phyloP scores from a whole-genome alignment of 2,329 filamentous ascomycete species.

The Monosporascus sp. region DNA sequence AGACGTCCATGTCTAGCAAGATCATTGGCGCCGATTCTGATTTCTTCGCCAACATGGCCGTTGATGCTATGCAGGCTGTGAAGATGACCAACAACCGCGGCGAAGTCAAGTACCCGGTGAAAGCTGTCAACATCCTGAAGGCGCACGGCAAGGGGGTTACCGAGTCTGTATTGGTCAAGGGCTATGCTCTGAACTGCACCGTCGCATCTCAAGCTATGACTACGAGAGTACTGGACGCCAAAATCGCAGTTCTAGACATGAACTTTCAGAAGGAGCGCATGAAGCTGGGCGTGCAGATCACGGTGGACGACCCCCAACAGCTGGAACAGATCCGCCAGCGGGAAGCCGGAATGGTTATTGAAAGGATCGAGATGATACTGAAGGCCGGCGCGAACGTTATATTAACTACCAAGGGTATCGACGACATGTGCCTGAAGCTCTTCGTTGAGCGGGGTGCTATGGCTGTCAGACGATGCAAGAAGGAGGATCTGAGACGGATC shows the following conservation, averaged over 20 bases:
- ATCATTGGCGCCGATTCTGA: constrained; percentile 94
- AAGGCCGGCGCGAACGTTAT: constrained; percentile 96
- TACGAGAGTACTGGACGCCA: constrained; percentile 85
- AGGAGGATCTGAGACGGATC: constrained; percentile 94
- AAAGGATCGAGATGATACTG: constrained; percentile 93
- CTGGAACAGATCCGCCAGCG: constrained; percentile 94
- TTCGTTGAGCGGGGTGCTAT: constrained; percentile 95
- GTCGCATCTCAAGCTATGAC: constrained; percentile 98
- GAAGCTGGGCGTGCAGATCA: constrained; percentile 98
- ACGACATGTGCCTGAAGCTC: constrained; percentile 89
- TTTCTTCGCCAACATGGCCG: constrained; percentile 96
- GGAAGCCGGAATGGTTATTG: constrained; percentile 87
- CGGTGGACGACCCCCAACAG: constrained; percentile 93
- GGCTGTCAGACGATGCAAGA: constrained; percentile 94
- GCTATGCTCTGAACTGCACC: constrained; percentile 97
- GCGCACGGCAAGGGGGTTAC: constrained; percentile 89
- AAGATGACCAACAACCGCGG: constrained; percentile 87
- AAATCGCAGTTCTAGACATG: constrained; percentile 96
- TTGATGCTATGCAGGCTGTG: constrained; percentile 92
- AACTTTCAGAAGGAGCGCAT: constrained; percentile 98
- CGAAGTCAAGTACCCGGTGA: constrained; percentile 95
- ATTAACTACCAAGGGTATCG: constrained; percentile 96
- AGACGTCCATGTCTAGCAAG: constrained; percentile 99
- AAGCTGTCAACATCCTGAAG: constrained; percentile 98
- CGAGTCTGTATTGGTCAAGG: constrained; percentile 88